Percentiles rank a stretch among this genome's conserved stretches.
phyloP scores from a whole-genome alignment of 2,329 filamentous ascomycete genomes.

The Colletotrichum orchidophilum region DNA sequence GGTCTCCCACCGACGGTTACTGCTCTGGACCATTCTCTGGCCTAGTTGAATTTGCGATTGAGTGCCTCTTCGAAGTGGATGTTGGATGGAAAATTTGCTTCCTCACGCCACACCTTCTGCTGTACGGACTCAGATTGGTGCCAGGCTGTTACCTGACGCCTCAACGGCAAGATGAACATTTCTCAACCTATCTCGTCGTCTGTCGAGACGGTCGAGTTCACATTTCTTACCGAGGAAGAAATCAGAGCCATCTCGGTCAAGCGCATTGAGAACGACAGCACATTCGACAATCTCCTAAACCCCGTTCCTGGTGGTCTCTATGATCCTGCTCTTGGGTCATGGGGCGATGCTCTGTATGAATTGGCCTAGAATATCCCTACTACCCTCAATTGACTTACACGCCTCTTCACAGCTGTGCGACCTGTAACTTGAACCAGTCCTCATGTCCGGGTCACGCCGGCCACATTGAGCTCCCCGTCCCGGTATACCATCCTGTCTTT shows the following conservation, averaged over 20 bases:
- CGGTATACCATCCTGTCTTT: slow-evolving; percentile 96
- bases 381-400: slow-evolving; percentile 29
- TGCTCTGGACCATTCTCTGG: background rate
- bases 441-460: slow-evolving; percentile 92
- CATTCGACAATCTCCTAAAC: slow-evolving; percentile 92
- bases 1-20: background rate
- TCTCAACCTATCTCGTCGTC: slow-evolving; percentile 85
- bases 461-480: slow-evolving; percentile 92
- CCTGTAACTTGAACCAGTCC: slow-evolving; percentile 84
- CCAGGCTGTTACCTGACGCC: slow-evolving; percentile 21
- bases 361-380: background rate
- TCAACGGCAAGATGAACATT: slow-evolving; percentile 67
- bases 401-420: slow-evolving; percentile 75
- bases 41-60: slow-evolving; percentile 18
- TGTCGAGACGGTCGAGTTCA: slow-evolving; percentile 90
- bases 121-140: slow-evolving; percentile 15
- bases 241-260: slow-evolving; percentile 92
- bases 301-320: slow-evolving; percentile 92
- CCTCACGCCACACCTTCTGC: slow-evolving; percentile 10
- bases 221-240: slow-evolving; percentile 82
- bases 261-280: slow-evolving; percentile 90
- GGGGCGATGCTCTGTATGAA: slow-evolving; percentile 82
- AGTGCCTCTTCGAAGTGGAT: slow-evolving; percentile 5
- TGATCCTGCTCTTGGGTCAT: slow-evolving; percentile 89
- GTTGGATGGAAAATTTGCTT: slow-evolving; percentile 28